Evolutionary conservation across 352 stramenopile species (phyloP).

Genomic region (Globisporangium cylindrosporum): DNA sequence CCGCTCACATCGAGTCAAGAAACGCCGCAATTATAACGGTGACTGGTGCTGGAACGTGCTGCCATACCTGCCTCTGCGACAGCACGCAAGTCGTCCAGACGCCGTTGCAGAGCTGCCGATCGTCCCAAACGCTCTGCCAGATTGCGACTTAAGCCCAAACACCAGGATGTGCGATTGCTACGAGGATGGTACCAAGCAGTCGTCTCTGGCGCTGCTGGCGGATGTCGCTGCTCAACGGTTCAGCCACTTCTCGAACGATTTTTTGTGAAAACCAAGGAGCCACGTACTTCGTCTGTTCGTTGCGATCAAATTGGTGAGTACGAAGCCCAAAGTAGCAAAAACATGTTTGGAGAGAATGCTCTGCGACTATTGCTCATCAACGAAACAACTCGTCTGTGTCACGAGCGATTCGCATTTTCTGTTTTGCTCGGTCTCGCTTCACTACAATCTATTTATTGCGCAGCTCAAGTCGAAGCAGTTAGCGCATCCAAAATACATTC

Average conservation of each 20-base stretch:
- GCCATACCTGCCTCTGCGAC: neutral
- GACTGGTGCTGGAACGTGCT: too few species aligned
- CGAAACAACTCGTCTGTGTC: neutral
- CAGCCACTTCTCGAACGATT: too few species aligned
- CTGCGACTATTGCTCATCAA: neutral
- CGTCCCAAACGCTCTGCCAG: neutral
- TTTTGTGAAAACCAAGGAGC: neutral
- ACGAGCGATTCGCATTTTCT: neutral
- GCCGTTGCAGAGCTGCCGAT: neutral
- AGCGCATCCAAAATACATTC: neutral
- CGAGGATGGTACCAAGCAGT: neutral
- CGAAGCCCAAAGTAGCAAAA: neutral
- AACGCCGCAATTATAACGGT: neutral
- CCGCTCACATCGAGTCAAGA: too few species aligned
- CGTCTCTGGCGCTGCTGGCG: conserved; percentile 10
- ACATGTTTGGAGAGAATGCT: neutral
- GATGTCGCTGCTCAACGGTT: conserved; percentile 9
- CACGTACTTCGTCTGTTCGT: neutral
- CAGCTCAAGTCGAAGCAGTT: neutral
- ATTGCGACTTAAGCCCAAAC: neutral
- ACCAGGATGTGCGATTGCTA: neutral
- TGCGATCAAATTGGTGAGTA: neutral
- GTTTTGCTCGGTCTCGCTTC: neutral
- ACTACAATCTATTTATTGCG: neutral
- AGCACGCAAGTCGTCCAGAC: too few species aligned